Evolutionary conservation across 306 rosid species (phyloP).

Genomic region (Corylus heterophylla): DNA sequence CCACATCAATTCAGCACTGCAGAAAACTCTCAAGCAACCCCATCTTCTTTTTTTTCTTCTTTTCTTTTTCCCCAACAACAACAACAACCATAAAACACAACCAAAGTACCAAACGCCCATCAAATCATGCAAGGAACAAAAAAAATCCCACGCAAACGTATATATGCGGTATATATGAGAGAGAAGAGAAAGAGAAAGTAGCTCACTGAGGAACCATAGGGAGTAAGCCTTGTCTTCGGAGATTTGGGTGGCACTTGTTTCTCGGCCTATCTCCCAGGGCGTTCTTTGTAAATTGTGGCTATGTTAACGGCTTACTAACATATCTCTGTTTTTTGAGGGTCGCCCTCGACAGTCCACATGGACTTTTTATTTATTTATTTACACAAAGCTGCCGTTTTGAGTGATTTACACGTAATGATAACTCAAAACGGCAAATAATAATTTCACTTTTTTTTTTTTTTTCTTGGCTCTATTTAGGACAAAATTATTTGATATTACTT

Average conservation of each 20-base stretch:
- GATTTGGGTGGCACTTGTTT: background rate
- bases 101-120: background rate
- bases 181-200: background rate
- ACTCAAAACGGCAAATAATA: no score
- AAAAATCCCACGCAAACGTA: background rate
- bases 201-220: constrained; percentile 5
- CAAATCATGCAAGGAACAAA: background rate
- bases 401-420: background rate
- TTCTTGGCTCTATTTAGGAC: no score
- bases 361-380: background rate
- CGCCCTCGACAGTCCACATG: background rate
- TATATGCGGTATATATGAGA: no score
- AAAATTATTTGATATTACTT: no score
- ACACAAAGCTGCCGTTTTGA: background rate
- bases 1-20: background rate
- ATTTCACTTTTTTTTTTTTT: no score
- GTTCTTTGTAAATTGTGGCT: background rate
- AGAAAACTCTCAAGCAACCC: background rate
- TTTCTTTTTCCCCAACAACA: no score
- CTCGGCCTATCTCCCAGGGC: background rate
- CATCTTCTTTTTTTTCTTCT: background rate
- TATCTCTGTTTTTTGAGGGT: background rate
- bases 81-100: background rate
- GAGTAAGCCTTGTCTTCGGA: background rate
- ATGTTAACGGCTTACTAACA: background rate